Evolutionary conservation across 164 flowering plant species (phyloP).

Genomic region (Nymphaea colorata): DNA sequence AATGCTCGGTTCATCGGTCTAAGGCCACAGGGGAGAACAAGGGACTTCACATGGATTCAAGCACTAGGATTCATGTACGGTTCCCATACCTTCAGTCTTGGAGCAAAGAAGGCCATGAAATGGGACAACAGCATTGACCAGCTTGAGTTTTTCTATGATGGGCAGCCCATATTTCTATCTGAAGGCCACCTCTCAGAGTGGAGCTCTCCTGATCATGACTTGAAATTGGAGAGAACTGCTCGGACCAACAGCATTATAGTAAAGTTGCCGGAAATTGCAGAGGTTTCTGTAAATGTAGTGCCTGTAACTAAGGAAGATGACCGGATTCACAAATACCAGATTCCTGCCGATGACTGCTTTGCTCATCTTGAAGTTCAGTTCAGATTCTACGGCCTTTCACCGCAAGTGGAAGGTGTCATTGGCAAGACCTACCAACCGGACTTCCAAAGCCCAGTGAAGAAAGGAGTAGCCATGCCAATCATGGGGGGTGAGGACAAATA

Average conservation of each 20-base stretch:
- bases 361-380: conserved; percentile 75
- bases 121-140: conserved; percentile 53
- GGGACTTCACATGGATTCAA: conserved; percentile 80
- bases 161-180: conserved; percentile 20
- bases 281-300: conserved; percentile 29
- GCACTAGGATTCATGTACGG: conserved; percentile 55
- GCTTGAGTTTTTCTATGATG: conserved; percentile 39
- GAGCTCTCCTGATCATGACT: too few species aligned
- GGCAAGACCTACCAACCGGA: conserved; percentile 66
- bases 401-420: conserved; percentile 64
- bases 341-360: conserved; percentile 61
- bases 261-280: conserved; percentile 22
- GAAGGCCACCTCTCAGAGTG: conserved; percentile 31
- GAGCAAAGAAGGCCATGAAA: conserved; percentile 26
- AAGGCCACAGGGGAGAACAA: conserved; percentile 39
- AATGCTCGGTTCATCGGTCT: conserved; percentile 39
- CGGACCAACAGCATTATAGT: conserved; percentile 13
- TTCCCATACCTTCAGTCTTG: conserved; percentile 36
- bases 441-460: conserved; percentile 52
- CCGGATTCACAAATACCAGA: conserved; percentile 42
- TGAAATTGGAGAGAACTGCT: too few species aligned
- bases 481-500: conserved; percentile 67
- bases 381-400: conserved; percentile 39
- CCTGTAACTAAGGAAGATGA: conserved; percentile 34
- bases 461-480: conserved; percentile 67